These are phyloP conservation scores for Castanospermum australe DNA, from an alignment of 306 rosid species.

Conservation along the genomic window DNA sequence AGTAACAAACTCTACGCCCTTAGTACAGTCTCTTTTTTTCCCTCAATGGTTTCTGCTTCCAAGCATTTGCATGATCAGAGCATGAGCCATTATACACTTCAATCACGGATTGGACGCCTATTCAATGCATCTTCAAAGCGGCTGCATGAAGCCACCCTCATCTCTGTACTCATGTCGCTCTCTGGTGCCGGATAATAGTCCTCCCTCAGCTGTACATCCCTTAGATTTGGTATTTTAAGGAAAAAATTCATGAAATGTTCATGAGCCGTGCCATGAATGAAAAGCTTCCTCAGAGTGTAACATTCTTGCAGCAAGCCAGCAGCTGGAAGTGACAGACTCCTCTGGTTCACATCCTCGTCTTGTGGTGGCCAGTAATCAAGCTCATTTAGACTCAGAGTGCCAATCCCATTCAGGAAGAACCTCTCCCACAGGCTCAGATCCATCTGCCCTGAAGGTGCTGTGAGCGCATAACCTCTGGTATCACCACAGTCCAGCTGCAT, in stretches of 20 bases:
- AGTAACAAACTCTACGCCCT: neutral
- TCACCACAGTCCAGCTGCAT: slow-evolving; percentile 87
- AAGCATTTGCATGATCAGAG: neutral
- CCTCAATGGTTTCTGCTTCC: neutral
- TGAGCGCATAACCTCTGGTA: slow-evolving; percentile 70
- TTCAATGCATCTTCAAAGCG: slow-evolving; percentile 88
- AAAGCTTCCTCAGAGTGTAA: slow-evolving; percentile 69
- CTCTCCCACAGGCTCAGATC: slow-evolving; percentile 95
- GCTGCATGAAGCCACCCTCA: slow-evolving; percentile 84
- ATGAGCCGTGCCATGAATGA: slow-evolving; percentile 79
- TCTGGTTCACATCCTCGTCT: slow-evolving; percentile 78
- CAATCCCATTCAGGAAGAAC: slow-evolving; percentile 73
- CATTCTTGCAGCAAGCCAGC: slow-evolving; percentile 77
- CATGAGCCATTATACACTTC: slow-evolving; percentile 11
- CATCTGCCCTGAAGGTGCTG: slow-evolving; percentile 84
- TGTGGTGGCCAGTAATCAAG: slow-evolving; percentile 96
- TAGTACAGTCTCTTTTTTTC: neutral
- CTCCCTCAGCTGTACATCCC: slow-evolving; percentile 81
- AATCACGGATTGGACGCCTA: slow-evolving; percentile 58
- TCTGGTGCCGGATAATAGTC: slow-evolving; percentile 91
- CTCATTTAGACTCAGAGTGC: slow-evolving; percentile 53
- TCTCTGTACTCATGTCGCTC: slow-evolving; percentile 88
- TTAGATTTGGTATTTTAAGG: slow-evolving; percentile 48
- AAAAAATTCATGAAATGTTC: slow-evolving; percentile 86
- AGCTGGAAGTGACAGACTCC: slow-evolving; percentile 75